These are phyloP conservation scores for Populus euphratica DNA, from an alignment of 345 rosid genomes.

Conservation along the genomic window DNA sequence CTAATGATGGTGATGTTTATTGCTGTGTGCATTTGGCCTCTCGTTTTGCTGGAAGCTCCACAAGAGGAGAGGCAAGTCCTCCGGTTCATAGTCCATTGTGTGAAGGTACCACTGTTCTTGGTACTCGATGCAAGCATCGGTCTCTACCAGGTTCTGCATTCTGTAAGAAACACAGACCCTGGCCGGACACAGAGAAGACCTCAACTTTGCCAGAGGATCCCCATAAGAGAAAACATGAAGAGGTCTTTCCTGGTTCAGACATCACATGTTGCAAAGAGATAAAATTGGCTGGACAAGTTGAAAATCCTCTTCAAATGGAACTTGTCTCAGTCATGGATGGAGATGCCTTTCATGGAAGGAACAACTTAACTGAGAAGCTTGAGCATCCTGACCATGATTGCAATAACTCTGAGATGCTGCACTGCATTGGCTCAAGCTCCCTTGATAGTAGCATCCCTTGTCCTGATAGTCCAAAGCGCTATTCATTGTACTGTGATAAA, in stretches of 20 bases:
- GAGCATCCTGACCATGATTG: conserved; percentile 44
- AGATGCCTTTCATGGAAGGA: conserved; percentile 33
- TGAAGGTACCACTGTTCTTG: conserved; percentile 92
- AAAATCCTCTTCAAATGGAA: conserved; percentile 42
- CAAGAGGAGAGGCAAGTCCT: conserved; percentile 51
- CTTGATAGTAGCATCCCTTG: conserved; percentile 47
- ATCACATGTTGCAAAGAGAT: conserved; percentile 41
- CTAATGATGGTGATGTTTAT: conserved; percentile 92
- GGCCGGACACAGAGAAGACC: conserved; percentile 29
- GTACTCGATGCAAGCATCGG: conserved; percentile 91
- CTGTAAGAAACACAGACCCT: conserved; percentile 91
- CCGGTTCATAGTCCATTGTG: conserved; percentile 65
- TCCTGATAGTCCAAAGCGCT: conserved; percentile 63
- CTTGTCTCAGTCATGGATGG: conserved; percentile 38
- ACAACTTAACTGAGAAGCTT: conserved; percentile 40
- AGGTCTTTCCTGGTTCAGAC: conserved; percentile 38
- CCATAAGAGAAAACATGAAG: conserved; percentile 57
- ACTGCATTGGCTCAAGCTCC: conserved; percentile 63
- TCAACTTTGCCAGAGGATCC: conserved; percentile 28
- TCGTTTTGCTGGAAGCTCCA: conserved; percentile 67
- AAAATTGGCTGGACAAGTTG: conserved; percentile 43
- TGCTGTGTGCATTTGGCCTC: conserved; percentile 98
- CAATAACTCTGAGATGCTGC: conserved; percentile 25
- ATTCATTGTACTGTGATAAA: conserved; percentile 74
- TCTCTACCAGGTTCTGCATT: conserved; percentile 71